Conservation (phyloP, 1,139 yeast species). For the Meyerozyma athensensis region DNA sequence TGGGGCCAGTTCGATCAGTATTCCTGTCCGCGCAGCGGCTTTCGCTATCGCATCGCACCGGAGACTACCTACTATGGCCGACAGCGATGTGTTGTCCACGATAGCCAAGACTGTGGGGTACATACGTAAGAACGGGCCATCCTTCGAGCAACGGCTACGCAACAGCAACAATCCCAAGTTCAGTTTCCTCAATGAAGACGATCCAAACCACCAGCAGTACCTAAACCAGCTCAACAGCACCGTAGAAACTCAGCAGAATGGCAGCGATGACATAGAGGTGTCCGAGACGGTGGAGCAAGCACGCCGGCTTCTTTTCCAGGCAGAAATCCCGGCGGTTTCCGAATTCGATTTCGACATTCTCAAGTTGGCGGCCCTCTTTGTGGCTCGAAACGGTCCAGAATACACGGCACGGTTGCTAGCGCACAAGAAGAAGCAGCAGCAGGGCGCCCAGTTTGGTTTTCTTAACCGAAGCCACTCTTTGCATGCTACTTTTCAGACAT, state of each 20-base stretch:
- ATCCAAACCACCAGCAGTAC: constrained; percentile 58
- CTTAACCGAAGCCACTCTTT: constrained; percentile 58
- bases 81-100: constrained; percentile 42
- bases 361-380: constrained; percentile 67
- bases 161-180: constrained; percentile 53
- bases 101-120: constrained; percentile 73
- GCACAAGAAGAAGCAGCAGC: constrained; percentile 32
- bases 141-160: constrained; percentile 59
- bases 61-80: not conserved
- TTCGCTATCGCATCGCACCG: not conserved
- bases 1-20: not conserved
- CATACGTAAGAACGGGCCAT: constrained; percentile 62
- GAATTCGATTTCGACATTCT: constrained; percentile 63
- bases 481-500: constrained; percentile 45
- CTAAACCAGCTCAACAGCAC: constrained; percentile 7
- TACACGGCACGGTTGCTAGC: constrained; percentile 35
- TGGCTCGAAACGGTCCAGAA: constrained; percentile 50
- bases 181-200: constrained; percentile 50
- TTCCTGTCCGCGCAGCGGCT: not conserved
- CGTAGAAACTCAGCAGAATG: not conserved
- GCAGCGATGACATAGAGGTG: not conserved
- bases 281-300: constrained; percentile 19
- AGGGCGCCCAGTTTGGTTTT: constrained; percentile 65
- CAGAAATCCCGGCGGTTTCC: constrained; percentile 53
- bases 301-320: constrained; percentile 41